phyloP scores from a whole-genome alignment of 1,139 yeast species.

The Yamadazyma atmosphaerica region DNA sequence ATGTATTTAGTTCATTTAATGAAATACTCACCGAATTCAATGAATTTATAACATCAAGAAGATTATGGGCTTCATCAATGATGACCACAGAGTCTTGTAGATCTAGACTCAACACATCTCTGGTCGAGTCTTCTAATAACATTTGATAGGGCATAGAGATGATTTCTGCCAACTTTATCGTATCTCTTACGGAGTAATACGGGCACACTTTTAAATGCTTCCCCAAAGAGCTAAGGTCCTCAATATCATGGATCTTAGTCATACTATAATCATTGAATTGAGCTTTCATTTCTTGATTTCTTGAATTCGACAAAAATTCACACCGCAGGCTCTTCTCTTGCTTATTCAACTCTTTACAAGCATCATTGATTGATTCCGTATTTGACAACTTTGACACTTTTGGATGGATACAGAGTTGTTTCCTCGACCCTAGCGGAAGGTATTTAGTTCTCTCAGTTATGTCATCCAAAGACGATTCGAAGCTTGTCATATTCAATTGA shows the following conservation, averaged over 20 bases:
- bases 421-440: slow-evolving; percentile 77
- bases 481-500: slow-evolving; percentile 63
- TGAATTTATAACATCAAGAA: slow-evolving; percentile 73
- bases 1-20: slow-evolving; percentile 43
- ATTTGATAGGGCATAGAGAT: slow-evolving; percentile 86
- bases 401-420: slow-evolving; percentile 79
- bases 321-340: slow-evolving; percentile 40
- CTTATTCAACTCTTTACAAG: slow-evolving; percentile 73
- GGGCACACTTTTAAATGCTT: slow-evolving; percentile 65
- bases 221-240: slow-evolving; percentile 71
- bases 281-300: slow-evolving; percentile 29
- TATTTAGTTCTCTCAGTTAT: slow-evolving; percentile 50
- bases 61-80: slow-evolving; percentile 92
- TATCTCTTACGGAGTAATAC: slow-evolving; percentile 69
- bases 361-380: slow-evolving; percentile 70
- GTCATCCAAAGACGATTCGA: slow-evolving; percentile 60
- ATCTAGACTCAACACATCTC: slow-evolving; percentile 60
- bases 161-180: slow-evolving; percentile 63
- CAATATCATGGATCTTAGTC: slow-evolving; percentile 75
- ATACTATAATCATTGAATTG: slow-evolving; percentile 62
- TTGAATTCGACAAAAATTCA: slow-evolving; percentile 44
- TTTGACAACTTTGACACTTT: slow-evolving; percentile 52
- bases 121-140: slow-evolving; percentile 62
- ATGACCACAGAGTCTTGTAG: slow-evolving; percentile 67
- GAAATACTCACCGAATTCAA: slow-evolving; percentile 66